A percentile compares a stretch with the other conserved stretches of the same genome.
Evolutionary conservation across 169 alveolate genomes (phyloP).

Genomic region (Miamiensis avidus): DNA sequence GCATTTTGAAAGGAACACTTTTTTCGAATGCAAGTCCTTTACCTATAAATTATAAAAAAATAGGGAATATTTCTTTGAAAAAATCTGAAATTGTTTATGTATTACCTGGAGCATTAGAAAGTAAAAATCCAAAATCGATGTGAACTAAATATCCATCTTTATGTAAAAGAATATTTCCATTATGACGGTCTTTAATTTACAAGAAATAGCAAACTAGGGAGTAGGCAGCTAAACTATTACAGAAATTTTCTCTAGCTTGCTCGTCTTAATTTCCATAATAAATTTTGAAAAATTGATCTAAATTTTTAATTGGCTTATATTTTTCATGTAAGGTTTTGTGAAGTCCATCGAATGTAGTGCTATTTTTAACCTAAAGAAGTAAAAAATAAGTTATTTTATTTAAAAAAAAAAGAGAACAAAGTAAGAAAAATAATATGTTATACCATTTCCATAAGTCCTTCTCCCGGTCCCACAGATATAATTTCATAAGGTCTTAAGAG

Average conservation of each 20-base stretch:
- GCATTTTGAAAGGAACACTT: conserved; percentile 80
- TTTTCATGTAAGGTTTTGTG: conserved; percentile 45
- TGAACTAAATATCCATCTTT: conserved; percentile 84
- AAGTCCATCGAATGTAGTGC: conserved; percentile 64
- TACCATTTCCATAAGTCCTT: conserved; percentile 78
- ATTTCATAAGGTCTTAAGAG: conserved; percentile 76
- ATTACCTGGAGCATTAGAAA: conserved; percentile 88
- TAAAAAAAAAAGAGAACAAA: neutral
- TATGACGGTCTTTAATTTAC: conserved; percentile 90
- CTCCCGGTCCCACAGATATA: conserved; percentile 71
- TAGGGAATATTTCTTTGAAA: no score
- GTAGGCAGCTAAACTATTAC: conserved; percentile 79
- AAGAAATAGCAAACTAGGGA: conserved; percentile 83
- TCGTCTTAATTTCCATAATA: conserved; percentile 14
- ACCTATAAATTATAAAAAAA: no score
- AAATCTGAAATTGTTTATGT: no score
- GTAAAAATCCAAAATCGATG: conserved; percentile 89
- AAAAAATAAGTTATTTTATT: no score
- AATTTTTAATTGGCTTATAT: conserved; percentile 28
- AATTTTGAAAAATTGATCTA: conserved; percentile 21
- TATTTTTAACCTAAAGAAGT: conserved; percentile 36
- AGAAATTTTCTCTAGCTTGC: conserved; percentile 36
- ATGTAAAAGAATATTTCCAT: conserved; percentile 88
- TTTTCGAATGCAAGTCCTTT: conserved; percentile 65
- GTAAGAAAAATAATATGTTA: neutral